Percentiles rank a stretch among this genome's conserved stretches.
Conservation (phyloP, 148 eudicot genomes). For the Persicaria maculosa region DNA sequence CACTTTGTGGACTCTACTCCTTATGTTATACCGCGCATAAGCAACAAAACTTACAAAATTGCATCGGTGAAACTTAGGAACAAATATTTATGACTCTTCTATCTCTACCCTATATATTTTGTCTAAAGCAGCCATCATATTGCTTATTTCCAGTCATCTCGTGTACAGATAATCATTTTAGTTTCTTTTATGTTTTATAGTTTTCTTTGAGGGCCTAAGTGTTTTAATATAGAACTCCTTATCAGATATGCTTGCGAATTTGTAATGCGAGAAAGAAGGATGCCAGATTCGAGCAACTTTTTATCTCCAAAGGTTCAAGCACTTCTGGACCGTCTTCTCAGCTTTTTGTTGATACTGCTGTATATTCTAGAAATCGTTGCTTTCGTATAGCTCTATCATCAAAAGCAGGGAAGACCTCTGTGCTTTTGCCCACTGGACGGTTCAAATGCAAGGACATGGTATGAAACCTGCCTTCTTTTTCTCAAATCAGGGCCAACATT, state of each 20-base stretch:
- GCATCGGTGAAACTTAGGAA: no score
- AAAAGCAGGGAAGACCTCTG: slow-evolving; percentile 86
- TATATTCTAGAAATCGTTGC: slow-evolving; percentile 93
- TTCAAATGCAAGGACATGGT: slow-evolving; percentile 87
- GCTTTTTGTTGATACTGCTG: slow-evolving; percentile 89
- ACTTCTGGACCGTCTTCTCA: slow-evolving; percentile 42
- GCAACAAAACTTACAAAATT: no score
- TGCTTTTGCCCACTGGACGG: slow-evolving; percentile 85
- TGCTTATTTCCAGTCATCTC: neutral
- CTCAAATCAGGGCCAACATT: neutral
- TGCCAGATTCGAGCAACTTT: slow-evolving; percentile 44
- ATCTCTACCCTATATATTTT: no score
- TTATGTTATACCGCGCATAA: no score
- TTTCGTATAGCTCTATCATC: slow-evolving; percentile 87
- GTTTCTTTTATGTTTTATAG: neutral
- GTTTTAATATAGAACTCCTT: slow-evolving; percentile 15
- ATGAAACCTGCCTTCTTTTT: slow-evolving; percentile 16
- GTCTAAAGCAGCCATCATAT: no score
- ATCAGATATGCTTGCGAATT: slow-evolving; percentile 73
- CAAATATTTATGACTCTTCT: no score
- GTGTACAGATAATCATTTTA: neutral
- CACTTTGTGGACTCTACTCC: no score
- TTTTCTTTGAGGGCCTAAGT: slow-evolving; percentile 8
- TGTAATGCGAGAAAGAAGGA: slow-evolving; percentile 45
- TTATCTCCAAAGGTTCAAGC: slow-evolving; percentile 61